Conservation (phyloP, 768 basidiomycete genomes). For the Trametes villosa region DNA sequence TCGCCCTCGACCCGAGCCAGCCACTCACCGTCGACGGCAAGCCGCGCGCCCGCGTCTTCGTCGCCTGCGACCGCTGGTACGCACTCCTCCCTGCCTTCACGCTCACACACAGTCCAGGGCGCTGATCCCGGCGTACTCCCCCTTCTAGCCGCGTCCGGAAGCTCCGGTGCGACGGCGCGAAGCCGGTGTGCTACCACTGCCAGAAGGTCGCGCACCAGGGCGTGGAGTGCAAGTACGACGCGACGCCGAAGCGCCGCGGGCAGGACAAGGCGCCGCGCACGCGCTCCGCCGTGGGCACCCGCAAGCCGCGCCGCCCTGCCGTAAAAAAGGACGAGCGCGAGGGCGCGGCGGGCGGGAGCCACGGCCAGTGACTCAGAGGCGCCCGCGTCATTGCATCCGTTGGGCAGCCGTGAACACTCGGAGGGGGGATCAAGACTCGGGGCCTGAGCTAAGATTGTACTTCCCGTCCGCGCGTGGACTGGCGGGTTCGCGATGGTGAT, state of each 20-base stretch:
- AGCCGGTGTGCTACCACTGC: slow-evolving; percentile 19
- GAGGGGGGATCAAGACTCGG: no score
- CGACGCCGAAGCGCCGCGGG: slow-evolving; percentile 17
- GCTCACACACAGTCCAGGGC: background rate
- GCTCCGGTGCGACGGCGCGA: slow-evolving; percentile 23
- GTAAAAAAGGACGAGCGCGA: slow-evolving; percentile 2
- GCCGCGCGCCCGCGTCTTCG: slow-evolving; percentile 19
- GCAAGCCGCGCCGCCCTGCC: slow-evolving; percentile 31
- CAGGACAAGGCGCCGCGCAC: slow-evolving; percentile 23
- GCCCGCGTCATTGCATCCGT: background rate
- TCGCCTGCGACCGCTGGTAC: slow-evolving; percentile 23
- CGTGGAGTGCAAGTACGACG: slow-evolving; percentile 12
- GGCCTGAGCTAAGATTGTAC: no score
- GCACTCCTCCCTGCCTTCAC: background rate
- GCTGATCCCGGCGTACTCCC: background rate
- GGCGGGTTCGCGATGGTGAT: no score
- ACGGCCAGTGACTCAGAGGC: background rate
- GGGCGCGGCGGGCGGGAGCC: background rate
- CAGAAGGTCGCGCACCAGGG: slow-evolving; percentile 6
- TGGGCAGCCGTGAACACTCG: no score
- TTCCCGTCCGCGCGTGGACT: no score
- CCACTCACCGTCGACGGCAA: slow-evolving; percentile 20
- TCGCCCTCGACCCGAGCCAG: slow-evolving; percentile 18
- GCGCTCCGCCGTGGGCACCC: slow-evolving; percentile 29
- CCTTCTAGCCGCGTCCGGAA: slow-evolving; percentile 28